phyloP scores from a whole-genome alignment of 192 early-diverging fungal genomes.

The Coemansia sp. region DNA sequence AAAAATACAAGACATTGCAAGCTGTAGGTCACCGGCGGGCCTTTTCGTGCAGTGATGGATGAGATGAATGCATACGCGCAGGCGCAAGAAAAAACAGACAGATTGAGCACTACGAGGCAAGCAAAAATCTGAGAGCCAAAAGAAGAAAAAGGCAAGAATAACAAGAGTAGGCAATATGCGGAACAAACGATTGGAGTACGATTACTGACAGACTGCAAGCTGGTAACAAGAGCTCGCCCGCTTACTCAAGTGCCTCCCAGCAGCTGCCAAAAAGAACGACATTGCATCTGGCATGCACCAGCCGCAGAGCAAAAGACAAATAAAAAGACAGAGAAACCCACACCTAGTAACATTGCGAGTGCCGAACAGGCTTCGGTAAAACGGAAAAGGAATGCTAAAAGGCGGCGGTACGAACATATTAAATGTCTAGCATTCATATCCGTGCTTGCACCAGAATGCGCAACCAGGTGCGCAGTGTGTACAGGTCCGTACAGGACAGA shows the following conservation, averaged over 20 bases:
- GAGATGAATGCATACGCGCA: conserved; percentile 13
- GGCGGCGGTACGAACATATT: no score
- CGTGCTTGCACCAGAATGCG: background rate
- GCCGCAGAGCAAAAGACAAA: background rate
- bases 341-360: no score
- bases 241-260: background rate
- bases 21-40: background rate
- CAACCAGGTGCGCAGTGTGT: background rate
- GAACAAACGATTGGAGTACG: background rate
- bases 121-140: background rate
- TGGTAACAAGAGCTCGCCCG: conserved; percentile 2
- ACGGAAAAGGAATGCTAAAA: no score
- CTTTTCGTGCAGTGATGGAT: conserved; percentile 12
- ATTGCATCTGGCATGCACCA: background rate
- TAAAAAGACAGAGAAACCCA: background rate
- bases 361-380: no score
- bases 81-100: background rate
- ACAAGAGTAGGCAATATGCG: background rate
- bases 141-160: conserved; percentile 8
- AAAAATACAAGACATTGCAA: background rate
- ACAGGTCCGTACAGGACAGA: background rate
- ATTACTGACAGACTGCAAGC: conserved; percentile 6
- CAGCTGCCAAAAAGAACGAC: background rate
- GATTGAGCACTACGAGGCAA: background rate
- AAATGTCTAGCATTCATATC: no score